A percentile compares a stretch with the other conserved stretches of the same genome.
Evolutionary conservation across 164 flowering plant genomes (phyloP).

Genomic region (Nymphaea thermarum): DNA sequence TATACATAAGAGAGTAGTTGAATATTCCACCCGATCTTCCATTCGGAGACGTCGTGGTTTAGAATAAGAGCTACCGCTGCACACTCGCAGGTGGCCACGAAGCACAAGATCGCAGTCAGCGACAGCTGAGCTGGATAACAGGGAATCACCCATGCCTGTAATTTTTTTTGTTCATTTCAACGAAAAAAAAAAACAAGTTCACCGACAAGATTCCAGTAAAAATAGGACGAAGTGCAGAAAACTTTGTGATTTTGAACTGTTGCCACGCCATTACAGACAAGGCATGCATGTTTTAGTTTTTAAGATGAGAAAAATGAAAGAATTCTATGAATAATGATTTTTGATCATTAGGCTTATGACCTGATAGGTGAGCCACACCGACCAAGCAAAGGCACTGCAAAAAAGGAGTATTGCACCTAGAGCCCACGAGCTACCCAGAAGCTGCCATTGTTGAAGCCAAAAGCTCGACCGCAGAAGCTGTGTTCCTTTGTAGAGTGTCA

Average conservation of each 20-base stretch:
- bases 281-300: too few relatives aligned
- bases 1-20: constrained; percentile 70
- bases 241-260: too few relatives aligned
- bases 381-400: neutral
- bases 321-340: too few relatives aligned
- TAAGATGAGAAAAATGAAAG: too few relatives aligned
- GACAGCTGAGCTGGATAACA: constrained; percentile 80
- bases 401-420: neutral
- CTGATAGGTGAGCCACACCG: neutral
- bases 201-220: too few relatives aligned
- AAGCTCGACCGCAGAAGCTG: neutral
- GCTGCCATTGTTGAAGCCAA: neutral
- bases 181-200: too few relatives aligned
- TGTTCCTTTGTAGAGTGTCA: neutral
- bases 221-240: too few relatives aligned
- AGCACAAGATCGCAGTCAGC: constrained; percentile 50
- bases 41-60: constrained; percentile 44
- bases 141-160: constrained; percentile 28
- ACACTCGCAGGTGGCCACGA: constrained; percentile 53
- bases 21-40: constrained; percentile 74
- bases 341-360: neutral
- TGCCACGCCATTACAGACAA: too few relatives aligned
- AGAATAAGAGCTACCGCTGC: constrained; percentile 40
- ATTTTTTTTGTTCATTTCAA: too few relatives aligned
- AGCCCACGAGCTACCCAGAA: neutral